These are phyloP conservation scores for Sophora flavescens DNA, from an alignment of 306 rosid species.

Conservation along the genomic window DNA sequence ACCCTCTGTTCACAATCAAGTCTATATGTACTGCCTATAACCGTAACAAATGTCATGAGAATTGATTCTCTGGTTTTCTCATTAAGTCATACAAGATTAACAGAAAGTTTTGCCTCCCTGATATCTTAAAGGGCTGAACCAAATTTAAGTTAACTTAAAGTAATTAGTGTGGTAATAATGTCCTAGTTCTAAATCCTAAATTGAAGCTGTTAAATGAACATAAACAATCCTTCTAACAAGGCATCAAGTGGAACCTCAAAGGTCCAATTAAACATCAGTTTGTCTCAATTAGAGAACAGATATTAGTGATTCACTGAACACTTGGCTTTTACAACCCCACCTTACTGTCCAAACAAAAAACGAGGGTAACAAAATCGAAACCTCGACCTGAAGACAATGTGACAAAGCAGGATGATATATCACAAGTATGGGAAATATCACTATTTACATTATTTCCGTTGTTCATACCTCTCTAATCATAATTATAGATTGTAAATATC, in stretches of 20 bases:
- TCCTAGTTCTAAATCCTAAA: neutral
- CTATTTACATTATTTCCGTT: neutral
- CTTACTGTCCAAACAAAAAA: neutral
- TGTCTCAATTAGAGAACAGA: neutral
- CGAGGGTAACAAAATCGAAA: neutral
- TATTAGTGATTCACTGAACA: neutral
- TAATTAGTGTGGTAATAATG: neutral
- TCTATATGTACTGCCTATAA: neutral
- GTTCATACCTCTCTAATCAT: neutral
- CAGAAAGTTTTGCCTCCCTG: neutral
- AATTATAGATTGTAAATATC: neutral
- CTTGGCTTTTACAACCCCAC: neutral
- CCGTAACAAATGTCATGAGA: neutral
- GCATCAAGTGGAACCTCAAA: neutral
- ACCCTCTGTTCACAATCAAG: neutral
- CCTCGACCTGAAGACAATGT: neutral
- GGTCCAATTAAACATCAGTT: neutral
- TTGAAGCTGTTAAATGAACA: neutral
- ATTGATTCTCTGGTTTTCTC: neutral
- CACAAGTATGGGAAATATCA: neutral
- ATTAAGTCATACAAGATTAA: neutral
- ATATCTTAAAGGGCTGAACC: neutral
- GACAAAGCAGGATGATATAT: neutral
- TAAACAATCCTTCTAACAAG: neutral
- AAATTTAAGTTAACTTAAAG: no score